Conservation (phyloP, 2,329 filamentous ascomycete genomes). For the Aspergillus costaricaensis region DNA sequence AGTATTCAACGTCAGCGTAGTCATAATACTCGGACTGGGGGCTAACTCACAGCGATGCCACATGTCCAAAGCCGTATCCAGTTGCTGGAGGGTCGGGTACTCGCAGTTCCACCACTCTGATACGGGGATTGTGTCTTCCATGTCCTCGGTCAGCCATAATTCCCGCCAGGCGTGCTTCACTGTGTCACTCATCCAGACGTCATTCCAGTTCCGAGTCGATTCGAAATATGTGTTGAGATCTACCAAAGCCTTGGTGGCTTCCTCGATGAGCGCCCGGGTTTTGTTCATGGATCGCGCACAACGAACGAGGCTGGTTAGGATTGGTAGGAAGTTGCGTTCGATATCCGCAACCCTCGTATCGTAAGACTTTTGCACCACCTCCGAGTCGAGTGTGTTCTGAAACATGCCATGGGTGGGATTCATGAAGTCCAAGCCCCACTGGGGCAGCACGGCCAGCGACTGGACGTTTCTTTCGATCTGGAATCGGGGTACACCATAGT, state of each 20-base stretch:
- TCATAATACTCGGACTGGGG: constrained; percentile 41
- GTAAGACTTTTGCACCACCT: constrained; percentile 43
- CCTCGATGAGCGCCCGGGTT: constrained; percentile 43
- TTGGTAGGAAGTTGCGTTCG: constrained; percentile 54
- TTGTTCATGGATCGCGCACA: constrained; percentile 51
- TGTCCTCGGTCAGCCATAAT: constrained; percentile 48
- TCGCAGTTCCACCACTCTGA: constrained; percentile 42
- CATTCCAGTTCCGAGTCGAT: constrained; percentile 48
- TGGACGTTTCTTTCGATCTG: constrained; percentile 58
- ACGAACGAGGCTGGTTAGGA: constrained; percentile 52
- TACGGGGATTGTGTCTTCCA: constrained; percentile 39
- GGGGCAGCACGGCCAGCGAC: constrained; percentile 54
- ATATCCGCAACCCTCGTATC: constrained; percentile 51
- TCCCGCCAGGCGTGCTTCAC: constrained; percentile 48
- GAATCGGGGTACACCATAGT: constrained; percentile 56
- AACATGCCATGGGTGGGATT: constrained; percentile 56
- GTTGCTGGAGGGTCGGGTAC: constrained; percentile 37
- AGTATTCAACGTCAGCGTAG: background rate
- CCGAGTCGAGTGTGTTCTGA: constrained; percentile 53
- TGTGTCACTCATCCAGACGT: constrained; percentile 49
- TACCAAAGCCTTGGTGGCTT: constrained; percentile 50
- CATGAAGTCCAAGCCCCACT: constrained; percentile 57
- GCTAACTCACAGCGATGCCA: constrained; percentile 51
- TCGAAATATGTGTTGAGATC: constrained; percentile 53
- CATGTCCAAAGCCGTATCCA: constrained; percentile 39